phyloP scores from a whole-genome alignment of 1,284 basidiomycete genomes.

The Cryptococcus neoformans region DNA sequence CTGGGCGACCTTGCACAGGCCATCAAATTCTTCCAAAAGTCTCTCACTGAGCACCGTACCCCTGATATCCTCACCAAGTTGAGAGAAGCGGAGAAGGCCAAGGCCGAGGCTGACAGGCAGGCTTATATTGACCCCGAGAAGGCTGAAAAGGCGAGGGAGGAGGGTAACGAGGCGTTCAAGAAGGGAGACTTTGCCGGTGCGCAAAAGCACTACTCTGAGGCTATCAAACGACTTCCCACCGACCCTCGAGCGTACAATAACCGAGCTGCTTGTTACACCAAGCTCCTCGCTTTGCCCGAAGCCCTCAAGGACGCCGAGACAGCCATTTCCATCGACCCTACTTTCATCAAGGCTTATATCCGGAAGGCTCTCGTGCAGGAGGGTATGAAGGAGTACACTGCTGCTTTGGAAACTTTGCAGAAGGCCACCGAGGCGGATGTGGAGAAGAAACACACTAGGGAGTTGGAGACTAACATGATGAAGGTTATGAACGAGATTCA shows the following conservation, averaged over 20 bases:
- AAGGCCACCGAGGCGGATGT: constrained; percentile 68
- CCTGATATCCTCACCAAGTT: constrained; percentile 90
- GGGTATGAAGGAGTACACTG: constrained; percentile 88
- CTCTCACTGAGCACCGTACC: constrained; percentile 94
- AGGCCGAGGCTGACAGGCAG: constrained; percentile 70
- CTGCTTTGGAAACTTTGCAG: constrained; percentile 78
- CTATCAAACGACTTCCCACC: constrained; percentile 89
- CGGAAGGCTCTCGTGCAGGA: constrained; percentile 85
- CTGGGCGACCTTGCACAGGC: constrained; percentile 74
- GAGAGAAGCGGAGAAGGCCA: constrained; percentile 72
- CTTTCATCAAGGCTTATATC: constrained; percentile 93
- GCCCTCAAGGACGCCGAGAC: constrained; percentile 94
- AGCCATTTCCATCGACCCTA: constrained; percentile 87
- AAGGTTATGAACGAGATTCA: constrained; percentile 81
- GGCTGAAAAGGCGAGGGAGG: constrained; percentile 79
- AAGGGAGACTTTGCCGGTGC: constrained; percentile 84
- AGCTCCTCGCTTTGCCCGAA: constrained; percentile 89
- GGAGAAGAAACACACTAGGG: constrained; percentile 71
- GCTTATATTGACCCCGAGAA: constrained; percentile 89
- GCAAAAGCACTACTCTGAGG: constrained; percentile 90
- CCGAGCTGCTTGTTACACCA: constrained; percentile 94
- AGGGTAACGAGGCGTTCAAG: constrained; percentile 93
- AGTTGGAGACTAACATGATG: constrained; percentile 72
- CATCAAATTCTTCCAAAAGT: constrained; percentile 87
- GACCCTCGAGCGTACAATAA: constrained; percentile 97